Percentiles rank a stretch among this genome's conserved stretches.
Evolutionary conservation across 805 yeast species (phyloP).

Genomic region (Metschnikowia santaceciliae): DNA sequence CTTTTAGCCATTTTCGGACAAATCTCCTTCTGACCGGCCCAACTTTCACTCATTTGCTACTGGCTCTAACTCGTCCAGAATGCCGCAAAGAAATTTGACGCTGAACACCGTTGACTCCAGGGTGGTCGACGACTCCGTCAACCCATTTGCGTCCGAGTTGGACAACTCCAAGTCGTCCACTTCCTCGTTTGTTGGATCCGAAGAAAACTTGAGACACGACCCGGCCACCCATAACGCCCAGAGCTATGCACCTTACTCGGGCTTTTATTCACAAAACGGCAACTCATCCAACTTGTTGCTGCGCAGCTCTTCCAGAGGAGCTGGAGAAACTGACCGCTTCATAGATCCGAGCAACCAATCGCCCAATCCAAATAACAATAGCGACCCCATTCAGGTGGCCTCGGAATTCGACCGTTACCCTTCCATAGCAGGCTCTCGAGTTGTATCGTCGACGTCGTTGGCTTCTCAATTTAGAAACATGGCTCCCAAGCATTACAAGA

Average conservation of each 20-base stretch:
- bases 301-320: constrained; percentile 8
- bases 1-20: no score
- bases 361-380: constrained; percentile 4
- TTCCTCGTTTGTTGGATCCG: constrained; percentile 10
- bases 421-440: constrained; percentile 53
- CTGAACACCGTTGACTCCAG: constrained; percentile 16
- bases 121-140: neutral
- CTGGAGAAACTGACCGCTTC: constrained; percentile 12
- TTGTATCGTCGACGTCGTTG: constrained; percentile 46
- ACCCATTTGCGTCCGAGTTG: constrained; percentile 14
- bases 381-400: constrained; percentile 35
- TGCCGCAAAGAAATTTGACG: constrained; percentile 33
- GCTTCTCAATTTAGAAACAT: constrained; percentile 10
- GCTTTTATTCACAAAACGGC: constrained; percentile 39
- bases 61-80: constrained; percentile 6
- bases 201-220: constrained; percentile 7
- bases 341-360: constrained; percentile 9
- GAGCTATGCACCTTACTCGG: constrained; percentile 27
- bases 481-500: constrained; percentile 7
- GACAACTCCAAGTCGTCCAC: constrained; percentile 10
- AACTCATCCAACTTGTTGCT: constrained; percentile 36
- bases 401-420: constrained; percentile 69
- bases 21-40: neutral
- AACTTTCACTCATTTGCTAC: neutral
- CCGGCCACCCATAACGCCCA: constrained; percentile 13